Base-by-base conservation (phyloP, 2,329 filamentous ascomycete genomes). In the Immersiporthe knoxdaviesiana region DNA sequence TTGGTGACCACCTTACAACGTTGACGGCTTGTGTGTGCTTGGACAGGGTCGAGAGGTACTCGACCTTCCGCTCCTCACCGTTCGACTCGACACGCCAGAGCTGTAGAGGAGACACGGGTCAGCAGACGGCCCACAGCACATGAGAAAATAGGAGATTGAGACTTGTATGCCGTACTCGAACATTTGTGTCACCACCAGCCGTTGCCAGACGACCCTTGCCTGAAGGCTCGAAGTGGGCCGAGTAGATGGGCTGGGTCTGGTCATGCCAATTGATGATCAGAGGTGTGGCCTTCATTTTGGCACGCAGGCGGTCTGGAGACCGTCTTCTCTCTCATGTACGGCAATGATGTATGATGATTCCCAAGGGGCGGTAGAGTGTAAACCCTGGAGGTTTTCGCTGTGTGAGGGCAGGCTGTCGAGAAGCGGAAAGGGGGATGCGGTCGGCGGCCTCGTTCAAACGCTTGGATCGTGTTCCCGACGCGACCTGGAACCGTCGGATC, bases 251-350 rank as follows among this genome's bases (percentile, higher is more conserved):
- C 76, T 93, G 90, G 82, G 97, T 97, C 78, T 97, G 93, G 81
- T 97, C 93, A 82, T 99, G 97, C 96, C 96, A 99, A 85, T 97
- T 93, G 83, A 99, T 95, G 78, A 98, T 95, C 75, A 99, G 87
- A 75, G 96, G 95, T 77, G 93, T 91, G 78, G 94, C 94, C 88
- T 97, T 98, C 96, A 99, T 99, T 79, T 80, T 84, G 81, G 77
- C 77, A 75, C 76, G 62, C 66, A 68, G 69, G 66, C 68, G 67
- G 68, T 52, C 50, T 61, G 24, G 39, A 27, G 64, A 58, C 65
- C 69, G 67, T 63, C 14, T 30, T 37, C 21, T 56, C 37, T 47
- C 39, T 39, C 69, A 69, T 64, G 58, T 44, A 63, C 35, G 39
- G 65, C 37, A 39, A 18, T 56, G 32, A 30, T 56, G 27, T 56